These are phyloP conservation scores for Cardamine occulta DNA, from an alignment of 345 rosid genomes.

Conservation along the genomic window DNA sequence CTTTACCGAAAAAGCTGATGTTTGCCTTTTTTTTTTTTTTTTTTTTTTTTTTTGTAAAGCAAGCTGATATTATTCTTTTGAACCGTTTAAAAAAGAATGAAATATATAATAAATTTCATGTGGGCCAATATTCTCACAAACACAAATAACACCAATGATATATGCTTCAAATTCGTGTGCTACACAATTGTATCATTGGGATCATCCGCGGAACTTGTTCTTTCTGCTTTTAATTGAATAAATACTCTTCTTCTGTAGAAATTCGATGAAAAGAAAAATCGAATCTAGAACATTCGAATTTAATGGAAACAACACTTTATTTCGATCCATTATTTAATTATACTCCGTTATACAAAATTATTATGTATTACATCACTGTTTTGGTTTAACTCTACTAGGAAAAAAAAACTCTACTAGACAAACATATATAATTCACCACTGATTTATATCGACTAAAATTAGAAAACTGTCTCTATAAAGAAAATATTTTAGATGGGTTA, in stretches of 20 bases:
- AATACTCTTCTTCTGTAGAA: slow-evolving; percentile 24
- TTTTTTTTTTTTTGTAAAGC: slow-evolving; percentile 4
- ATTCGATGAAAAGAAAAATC: slow-evolving; percentile 18
- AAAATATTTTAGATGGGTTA: neutral
- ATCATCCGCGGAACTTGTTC: slow-evolving; percentile 38
- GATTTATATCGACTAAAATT: neutral
- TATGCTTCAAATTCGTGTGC: slow-evolving; percentile 38
- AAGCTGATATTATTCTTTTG: neutral
- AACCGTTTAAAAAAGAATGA: slow-evolving; percentile 10
- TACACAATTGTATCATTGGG: slow-evolving; percentile 35
- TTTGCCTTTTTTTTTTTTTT: neutral
- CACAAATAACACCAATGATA: slow-evolving; percentile 27
- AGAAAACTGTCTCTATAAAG: neutral
- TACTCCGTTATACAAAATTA: slow-evolving; percentile 17
- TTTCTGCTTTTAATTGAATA: slow-evolving; percentile 38
- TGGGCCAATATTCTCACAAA: slow-evolving; percentile 29
- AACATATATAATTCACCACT: neutral
- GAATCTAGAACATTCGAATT: slow-evolving; percentile 36
- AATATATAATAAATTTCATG: neutral
- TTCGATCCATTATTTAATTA: slow-evolving; percentile 33
- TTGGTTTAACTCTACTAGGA: neutral
- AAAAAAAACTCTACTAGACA: neutral
- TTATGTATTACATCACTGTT: neutral
- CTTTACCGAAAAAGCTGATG: slow-evolving; percentile 14
- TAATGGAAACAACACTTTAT: slow-evolving; percentile 35